Percentiles rank a stretch among this genome's conserved stretches.
Evolutionary conservation across 495 filamentous ascomycete species (phyloP).

Genomic region (Podospora appendiculata): DNA sequence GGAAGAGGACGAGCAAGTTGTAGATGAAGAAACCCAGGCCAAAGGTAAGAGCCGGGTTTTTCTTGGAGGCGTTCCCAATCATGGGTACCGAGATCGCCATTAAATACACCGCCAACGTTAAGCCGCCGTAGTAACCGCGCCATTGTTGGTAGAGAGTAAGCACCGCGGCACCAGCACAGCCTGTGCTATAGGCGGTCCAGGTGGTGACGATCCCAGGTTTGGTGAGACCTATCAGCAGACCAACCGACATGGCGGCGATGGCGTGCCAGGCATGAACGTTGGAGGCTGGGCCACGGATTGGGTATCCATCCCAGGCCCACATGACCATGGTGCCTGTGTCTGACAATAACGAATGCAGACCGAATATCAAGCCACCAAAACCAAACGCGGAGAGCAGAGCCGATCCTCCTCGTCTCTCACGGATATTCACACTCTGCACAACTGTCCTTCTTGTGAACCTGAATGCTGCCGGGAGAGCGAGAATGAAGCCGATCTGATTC

Average conservation of each 20-base stretch:
- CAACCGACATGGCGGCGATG: conserved; percentile 76
- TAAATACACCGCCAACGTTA: conserved; percentile 68
- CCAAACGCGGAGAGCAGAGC: conserved; percentile 65
- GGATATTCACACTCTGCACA: conserved; percentile 39
- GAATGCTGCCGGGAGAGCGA: conserved; percentile 69
- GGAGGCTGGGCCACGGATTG: conserved; percentile 80
- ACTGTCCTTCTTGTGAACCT: conserved; percentile 55
- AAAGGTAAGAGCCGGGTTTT: conserved; percentile 70
- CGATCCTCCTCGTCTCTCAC: conserved; percentile 51
- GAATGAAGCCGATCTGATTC: conserved; percentile 73
- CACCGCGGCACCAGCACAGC: conserved; percentile 69
- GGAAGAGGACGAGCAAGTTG: conserved; percentile 84
- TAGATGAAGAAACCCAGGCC: conserved; percentile 83
- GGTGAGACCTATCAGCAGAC: conserved; percentile 71
- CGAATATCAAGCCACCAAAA: conserved; percentile 79
- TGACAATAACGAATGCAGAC: conserved; percentile 85
- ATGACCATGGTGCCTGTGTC: conserved; percentile 99
- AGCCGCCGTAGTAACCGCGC: conserved; percentile 82
- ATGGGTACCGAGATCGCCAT: conserved; percentile 76
- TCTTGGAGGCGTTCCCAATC: conserved; percentile 64
- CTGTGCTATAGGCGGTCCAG: conserved; percentile 77
- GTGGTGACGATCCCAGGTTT: conserved; percentile 59
- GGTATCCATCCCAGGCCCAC: conserved; percentile 99
- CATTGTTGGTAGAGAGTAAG: conserved; percentile 76
- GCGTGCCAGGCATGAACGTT: conserved; percentile 82